Conservation (phyloP, 495 filamentous ascomycete species). For the Lophiotrema nucula region DNA sequence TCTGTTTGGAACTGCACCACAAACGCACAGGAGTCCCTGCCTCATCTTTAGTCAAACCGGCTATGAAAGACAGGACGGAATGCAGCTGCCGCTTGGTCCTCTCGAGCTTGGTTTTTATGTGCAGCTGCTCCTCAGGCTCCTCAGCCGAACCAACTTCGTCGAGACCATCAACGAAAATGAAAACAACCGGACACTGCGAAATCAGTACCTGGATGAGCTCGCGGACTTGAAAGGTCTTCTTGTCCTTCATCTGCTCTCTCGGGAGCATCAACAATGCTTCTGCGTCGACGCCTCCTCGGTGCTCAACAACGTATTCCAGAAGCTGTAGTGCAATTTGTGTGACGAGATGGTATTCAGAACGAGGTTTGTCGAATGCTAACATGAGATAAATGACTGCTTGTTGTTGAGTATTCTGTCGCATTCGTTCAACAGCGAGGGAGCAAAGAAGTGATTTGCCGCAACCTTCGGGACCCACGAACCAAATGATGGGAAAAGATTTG, state of each 20-base stretch:
- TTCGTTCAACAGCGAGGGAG: background rate
- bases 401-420: background rate
- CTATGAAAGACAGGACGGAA: background rate
- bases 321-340: background rate
- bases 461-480: background rate
- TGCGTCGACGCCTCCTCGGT: background rate
- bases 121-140: background rate
- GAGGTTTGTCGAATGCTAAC: background rate
- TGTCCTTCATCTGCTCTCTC: background rate
- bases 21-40: background rate
- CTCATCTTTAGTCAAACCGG: background rate
- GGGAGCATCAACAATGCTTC: background rate
- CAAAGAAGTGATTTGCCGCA: conserved; percentile 2
- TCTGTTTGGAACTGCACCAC: background rate
- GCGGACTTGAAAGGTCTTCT: background rate
- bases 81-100: background rate
- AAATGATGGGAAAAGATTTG: background rate
- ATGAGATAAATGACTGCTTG: background rate
- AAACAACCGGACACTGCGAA: background rate
- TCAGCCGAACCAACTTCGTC: background rate
- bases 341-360: background rate
- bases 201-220: background rate
- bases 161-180: conserved; percentile 1
- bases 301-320: background rate
- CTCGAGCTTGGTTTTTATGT: background rate